Percentiles rank a stretch among this genome's conserved stretches.
These are phyloP conservation scores for Yamadazyma ubonensis DNA, from an alignment of 805 yeast species.

Conservation along the genomic window DNA sequence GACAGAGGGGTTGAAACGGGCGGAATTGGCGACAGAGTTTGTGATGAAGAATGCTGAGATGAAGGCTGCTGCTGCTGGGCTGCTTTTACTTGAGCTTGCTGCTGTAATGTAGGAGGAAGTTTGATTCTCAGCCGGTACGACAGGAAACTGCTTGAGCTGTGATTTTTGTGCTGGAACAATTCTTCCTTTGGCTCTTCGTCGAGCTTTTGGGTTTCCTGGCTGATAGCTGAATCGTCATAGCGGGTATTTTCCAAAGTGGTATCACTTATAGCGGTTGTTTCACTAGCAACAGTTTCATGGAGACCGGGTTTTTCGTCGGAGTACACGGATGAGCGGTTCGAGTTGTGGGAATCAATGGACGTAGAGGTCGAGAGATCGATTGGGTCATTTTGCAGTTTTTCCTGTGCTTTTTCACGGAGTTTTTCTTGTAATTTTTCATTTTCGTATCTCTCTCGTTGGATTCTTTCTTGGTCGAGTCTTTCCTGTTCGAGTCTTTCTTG, in stretches of 20 bases:
- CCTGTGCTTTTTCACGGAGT: too few relatives aligned
- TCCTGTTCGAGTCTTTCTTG: too few relatives aligned
- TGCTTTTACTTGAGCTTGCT: slow-evolving; percentile 9
- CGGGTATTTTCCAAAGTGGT: not conserved
- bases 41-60: not conserved
- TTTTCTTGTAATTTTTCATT: too few relatives aligned
- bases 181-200: not conserved
- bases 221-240: not conserved
- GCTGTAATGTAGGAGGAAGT: slow-evolving; percentile 30
- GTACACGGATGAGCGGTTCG: slow-evolving; percentile 21
- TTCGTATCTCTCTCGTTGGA: too few relatives aligned
- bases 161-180: slow-evolving; percentile 18
- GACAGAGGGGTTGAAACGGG: too few relatives aligned
- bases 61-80: slow-evolving; percentile 4
- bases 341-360: slow-evolving; percentile 7
- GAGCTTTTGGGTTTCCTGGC: slow-evolving; percentile 17
- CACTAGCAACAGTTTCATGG: too few relatives aligned
- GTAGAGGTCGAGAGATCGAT: slow-evolving; percentile 6
- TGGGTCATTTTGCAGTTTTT: too few relatives aligned
- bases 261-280: slow-evolving; percentile 2
- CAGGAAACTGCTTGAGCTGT: slow-evolving; percentile 23
- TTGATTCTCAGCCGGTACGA: slow-evolving; percentile 33
- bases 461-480: too few relatives aligned
- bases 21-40: slow-evolving; percentile 4
- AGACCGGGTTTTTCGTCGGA: too few relatives aligned